These are phyloP conservation scores for Pyrenula aspistea DNA, from an alignment of 495 filamentous ascomycete species.

Conservation along the genomic window DNA sequence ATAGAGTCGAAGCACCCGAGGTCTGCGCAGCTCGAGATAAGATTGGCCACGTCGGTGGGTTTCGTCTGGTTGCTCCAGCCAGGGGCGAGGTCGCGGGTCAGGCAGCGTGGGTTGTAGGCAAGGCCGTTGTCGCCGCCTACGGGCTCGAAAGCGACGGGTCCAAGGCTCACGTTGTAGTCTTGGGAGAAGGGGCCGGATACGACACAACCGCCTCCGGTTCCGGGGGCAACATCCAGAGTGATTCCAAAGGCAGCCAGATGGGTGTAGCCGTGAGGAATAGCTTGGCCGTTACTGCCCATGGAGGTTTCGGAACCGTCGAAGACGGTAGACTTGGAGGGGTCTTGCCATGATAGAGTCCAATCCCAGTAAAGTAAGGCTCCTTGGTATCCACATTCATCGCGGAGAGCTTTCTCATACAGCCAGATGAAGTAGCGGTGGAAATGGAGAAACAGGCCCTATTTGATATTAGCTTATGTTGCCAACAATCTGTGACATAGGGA, in stretches of 20 bases:
- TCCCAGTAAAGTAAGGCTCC: constrained; percentile 48
- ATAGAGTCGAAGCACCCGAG: constrained; percentile 38
- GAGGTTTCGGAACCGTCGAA: constrained; percentile 51
- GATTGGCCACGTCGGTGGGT: constrained; percentile 29
- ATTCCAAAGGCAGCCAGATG: constrained; percentile 9
- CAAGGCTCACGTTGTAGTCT: constrained; percentile 34
- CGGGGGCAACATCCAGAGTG: constrained; percentile 1
- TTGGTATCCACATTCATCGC: constrained; percentile 58
- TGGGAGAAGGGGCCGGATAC: constrained; percentile 49
- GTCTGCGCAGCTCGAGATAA: too few relatives aligned
- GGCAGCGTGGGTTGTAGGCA: constrained; percentile 49
- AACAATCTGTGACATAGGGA: too few relatives aligned
- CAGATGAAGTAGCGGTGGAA: constrained; percentile 62
- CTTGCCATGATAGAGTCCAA: constrained; percentile 40
- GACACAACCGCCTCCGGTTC: constrained; percentile 57
- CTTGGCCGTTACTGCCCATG: constrained; percentile 48
- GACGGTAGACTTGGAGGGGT: constrained; percentile 44
- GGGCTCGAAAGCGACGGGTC: constrained; percentile 30
- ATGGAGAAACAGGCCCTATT: constrained; percentile 46
- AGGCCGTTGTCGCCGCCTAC: constrained; percentile 13
- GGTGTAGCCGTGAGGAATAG: constrained; percentile 19
- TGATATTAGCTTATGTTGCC: neutral
- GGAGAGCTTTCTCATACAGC: constrained; percentile 53
- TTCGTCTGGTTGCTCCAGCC: constrained; percentile 36
- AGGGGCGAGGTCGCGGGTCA: constrained; percentile 51